Evolutionary conservation across 1,284 basidiomycete species (phyloP).

Genomic region (Schizophyllum amplum): DNA sequence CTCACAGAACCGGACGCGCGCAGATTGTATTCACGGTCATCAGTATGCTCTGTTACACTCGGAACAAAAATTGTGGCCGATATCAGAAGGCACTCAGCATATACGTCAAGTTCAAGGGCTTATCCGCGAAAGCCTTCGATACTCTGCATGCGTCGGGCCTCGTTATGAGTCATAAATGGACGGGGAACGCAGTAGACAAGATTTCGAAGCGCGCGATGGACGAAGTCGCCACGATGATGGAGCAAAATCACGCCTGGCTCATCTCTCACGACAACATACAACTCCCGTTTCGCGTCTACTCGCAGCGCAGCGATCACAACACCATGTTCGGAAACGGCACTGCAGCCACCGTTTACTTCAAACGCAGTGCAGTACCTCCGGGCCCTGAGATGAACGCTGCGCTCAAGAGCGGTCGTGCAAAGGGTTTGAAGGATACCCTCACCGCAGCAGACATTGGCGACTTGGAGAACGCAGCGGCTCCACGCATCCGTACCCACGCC

Average conservation of each 20-base stretch:
- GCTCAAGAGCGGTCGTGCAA: conserved; percentile 12
- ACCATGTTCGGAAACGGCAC: conserved; percentile 25
- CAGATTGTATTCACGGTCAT: background rate
- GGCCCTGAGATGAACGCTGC: conserved; percentile 4
- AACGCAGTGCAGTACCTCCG: conserved; percentile 8
- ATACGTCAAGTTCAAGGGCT: background rate
- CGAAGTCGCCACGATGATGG: conserved; percentile 13
- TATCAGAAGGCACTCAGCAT: background rate
- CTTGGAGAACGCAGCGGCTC: conserved; percentile 9
- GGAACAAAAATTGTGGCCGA: background rate
- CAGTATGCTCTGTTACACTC: background rate
- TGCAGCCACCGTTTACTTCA: conserved; percentile 26
- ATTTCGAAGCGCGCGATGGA: conserved; percentile 20
- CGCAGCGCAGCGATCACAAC: conserved; percentile 25
- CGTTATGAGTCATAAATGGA: conserved; percentile 29
- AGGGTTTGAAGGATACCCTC: conserved; percentile 15
- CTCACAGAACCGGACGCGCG: background rate
- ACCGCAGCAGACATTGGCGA: conserved; percentile 15
- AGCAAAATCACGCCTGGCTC: conserved; percentile 14
- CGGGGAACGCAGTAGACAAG: conserved; percentile 13
- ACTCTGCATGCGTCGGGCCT: conserved; percentile 21
- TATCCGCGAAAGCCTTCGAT: conserved; percentile 22
- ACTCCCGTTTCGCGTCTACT: conserved; percentile 25
- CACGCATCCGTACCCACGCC: conserved; percentile 10
- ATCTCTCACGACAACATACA: conserved; percentile 31